Conservation (phyloP, 2,329 filamentous ascomycete species). For the Beauveria australis region DNA sequence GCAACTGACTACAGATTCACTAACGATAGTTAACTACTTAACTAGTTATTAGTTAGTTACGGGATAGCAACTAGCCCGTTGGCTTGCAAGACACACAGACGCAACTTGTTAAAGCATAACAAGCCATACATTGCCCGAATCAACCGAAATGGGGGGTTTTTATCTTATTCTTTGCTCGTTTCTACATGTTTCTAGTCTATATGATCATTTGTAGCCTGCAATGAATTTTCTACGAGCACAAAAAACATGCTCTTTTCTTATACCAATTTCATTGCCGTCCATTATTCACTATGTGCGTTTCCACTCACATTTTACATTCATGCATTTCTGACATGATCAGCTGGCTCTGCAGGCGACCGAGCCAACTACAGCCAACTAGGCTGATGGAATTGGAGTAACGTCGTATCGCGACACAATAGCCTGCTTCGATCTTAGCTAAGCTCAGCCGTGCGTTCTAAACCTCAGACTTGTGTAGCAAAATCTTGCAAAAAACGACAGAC, state of each 20-base stretch:
- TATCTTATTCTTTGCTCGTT: background rate
- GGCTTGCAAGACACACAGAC: background rate
- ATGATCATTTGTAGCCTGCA: background rate
- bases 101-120: background rate
- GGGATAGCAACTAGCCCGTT: background rate
- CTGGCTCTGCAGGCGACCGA: background rate
- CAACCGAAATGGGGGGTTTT: background rate
- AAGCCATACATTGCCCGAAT: background rate
- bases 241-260: background rate
- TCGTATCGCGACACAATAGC: background rate
- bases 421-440: constrained; percentile 4
- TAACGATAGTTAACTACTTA: too few species aligned
- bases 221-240: background rate
- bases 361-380: background rate
- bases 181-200: background rate
- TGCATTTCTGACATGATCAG: background rate
- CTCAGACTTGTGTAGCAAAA: background rate
- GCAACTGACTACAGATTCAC: background rate
- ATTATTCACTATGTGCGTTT: background rate
- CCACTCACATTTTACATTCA: background rate
- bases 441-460: background rate
- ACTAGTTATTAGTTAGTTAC: too few species aligned
- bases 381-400: background rate
- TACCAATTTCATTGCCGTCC: background rate
- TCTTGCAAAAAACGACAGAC: background rate